Base-by-base conservation (phyloP, 2,329 filamentous ascomycete genomes). In the Paracoccidioides lutzii region DNA sequence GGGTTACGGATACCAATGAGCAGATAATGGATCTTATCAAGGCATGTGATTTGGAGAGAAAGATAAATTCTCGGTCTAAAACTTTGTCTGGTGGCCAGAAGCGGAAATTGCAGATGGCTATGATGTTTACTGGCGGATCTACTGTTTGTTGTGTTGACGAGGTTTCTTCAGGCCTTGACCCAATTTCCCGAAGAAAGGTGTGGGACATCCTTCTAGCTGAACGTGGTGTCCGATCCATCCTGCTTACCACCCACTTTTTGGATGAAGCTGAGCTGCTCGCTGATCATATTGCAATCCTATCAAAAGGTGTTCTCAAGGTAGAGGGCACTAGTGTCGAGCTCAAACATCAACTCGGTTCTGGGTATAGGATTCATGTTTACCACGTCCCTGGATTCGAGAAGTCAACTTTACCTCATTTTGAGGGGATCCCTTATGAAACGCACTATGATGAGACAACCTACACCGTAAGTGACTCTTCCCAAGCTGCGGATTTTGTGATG, bases 71-170 rank as follows among this genome's bases (percentile, higher is more conserved):
- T 0, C 76, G 78, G 58, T 81, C 89, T 0, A 84, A 82, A 65
- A 94, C 88, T 0, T 75, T 96, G 0, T 95, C 89, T 2, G 90
- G 90, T 7, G 90, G 90, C 0, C 90, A 96, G 69, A 95, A 95
- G 73, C 78, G 90, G 53, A 96, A 96, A 69, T 77, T 95, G 7
- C 90, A 96, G 69, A 77, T 96, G 2, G 90, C 89, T 4, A 91
- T 95, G 82, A 95, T 95, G 89, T 83, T 96, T 62, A 94, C 88
- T 3, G 90, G 91, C 59, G 90, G 89, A 9, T 91, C 87, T 59
- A 82, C 82, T 30, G 84, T 96, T 0, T 95, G 90, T 71, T 93
- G 89, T 64, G 83, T 96, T 5, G 90, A 96, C 62, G 91, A 96
- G 69, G 89, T 95, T 12, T 90, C 86, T 42, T 90, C 85, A 58